Evolutionary conservation across 1,284 basidiomycete species (phyloP).

Genomic region (Abortiporus biennis): DNA sequence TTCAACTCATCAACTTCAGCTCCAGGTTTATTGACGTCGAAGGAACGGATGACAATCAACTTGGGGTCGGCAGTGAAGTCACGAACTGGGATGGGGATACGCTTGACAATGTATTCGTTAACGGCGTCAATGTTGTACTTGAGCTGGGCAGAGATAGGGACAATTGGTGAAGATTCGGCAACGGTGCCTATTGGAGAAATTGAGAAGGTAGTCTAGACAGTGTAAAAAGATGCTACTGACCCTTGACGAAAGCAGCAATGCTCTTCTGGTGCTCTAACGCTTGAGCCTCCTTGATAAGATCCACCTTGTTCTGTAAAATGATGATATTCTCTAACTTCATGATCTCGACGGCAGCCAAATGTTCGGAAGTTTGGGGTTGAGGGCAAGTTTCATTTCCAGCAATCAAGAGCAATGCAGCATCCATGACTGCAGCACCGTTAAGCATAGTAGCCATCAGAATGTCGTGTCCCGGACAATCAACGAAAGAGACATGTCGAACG

Average conservation of each 20-base stretch:
- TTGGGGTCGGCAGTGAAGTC: conserved; percentile 91
- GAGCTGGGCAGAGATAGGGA: conserved; percentile 97
- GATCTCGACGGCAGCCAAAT: conserved; percentile 97
- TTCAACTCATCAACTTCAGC: conserved; percentile 96
- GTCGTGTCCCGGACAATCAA: conserved; percentile 94
- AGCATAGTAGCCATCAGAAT: conserved; percentile 99
- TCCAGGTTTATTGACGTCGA: conserved; percentile 99
- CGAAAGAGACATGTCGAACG: conserved; percentile 93
- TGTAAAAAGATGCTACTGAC: conserved; percentile 39
- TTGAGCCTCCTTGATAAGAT: conserved; percentile 88
- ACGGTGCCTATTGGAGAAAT: conserved; percentile 68
- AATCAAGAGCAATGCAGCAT: conserved; percentile 91
- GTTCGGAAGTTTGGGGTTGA: conserved; percentile 98
- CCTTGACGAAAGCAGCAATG: conserved; percentile 90
- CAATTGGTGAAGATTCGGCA: conserved; percentile 94
- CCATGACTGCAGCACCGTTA: conserved; percentile 99
- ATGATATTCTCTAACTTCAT: conserved; percentile 99
- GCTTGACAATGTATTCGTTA: conserved; percentile 97
- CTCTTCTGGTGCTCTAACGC: conserved; percentile 92
- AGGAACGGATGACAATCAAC: conserved; percentile 98
- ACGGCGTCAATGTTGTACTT: conserved; percentile 99
- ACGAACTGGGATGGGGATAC: conserved; percentile 90
- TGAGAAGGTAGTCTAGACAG: neutral
- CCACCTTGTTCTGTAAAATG: conserved; percentile 97
- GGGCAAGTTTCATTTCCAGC: conserved; percentile 99